Percentiles rank a stretch among this genome's conserved stretches.
Evolutionary conservation across 768 basidiomycete genomes (phyloP).

Genomic region (Amanita brunnescens): DNA sequence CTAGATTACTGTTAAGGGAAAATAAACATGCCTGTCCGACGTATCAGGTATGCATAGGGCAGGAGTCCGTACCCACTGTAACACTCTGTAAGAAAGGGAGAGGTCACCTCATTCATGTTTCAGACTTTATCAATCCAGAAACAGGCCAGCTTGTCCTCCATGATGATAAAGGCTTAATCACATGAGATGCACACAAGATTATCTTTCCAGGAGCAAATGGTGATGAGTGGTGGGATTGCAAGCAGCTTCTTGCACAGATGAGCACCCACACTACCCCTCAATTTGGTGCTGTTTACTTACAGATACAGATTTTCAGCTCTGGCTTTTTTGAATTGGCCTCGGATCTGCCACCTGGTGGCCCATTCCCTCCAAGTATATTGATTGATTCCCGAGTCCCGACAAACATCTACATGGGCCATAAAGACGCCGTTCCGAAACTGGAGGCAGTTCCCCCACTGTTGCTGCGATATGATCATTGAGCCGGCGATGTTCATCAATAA

Average conservation of each 20-base stretch:
- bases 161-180: conserved; percentile 17
- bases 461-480: neutral
- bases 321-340: too few relatives aligned
- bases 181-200: conserved; percentile 17
- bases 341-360: too few relatives aligned
- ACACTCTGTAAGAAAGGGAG: too few relatives aligned
- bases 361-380: too few relatives aligned
- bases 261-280: too few relatives aligned
- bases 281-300: too few relatives aligned
- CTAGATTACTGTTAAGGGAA: too few relatives aligned
- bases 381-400: neutral
- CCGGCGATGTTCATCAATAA: neutral
- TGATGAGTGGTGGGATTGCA: conserved; percentile 30
- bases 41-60: too few relatives aligned
- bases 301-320: too few relatives aligned
- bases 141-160: conserved; percentile 14
- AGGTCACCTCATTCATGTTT: conserved; percentile 23
- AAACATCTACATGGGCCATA: neutral
- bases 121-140: conserved; percentile 21
- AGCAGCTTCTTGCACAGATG: conserved; percentile 24
- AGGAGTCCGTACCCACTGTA: too few relatives aligned
- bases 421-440: neutral
- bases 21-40: too few relatives aligned
- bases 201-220: conserved; percentile 19
- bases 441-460: neutral